Evolutionary conservation across 305 asterid genomes (phyloP), one percentile per base, ranked within the genome.

Genomic region (Ilex paraguariensis): DNA sequence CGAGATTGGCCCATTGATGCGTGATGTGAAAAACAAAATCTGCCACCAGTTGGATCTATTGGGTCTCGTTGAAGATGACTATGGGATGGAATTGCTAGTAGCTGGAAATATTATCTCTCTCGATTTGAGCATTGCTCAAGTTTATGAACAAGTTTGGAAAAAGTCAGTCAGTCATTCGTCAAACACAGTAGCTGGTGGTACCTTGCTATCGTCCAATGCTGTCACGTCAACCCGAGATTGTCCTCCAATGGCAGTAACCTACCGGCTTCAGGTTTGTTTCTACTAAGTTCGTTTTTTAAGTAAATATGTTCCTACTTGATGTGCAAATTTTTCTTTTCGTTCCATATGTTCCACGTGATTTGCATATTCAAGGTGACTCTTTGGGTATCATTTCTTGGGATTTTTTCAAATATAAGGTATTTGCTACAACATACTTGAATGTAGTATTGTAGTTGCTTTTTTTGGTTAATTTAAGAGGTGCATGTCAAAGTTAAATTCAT

Each of bases 1-100:
- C 65, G 99, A 94, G 82, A 79, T 94, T 76, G 99, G 99, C 68
- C 98, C 99, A 42, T 83, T 94, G 75, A 91, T 94, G 99, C 98
- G 99, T 76, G 99, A 94, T 82, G 99, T 94, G 59, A 94, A 91
- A 85, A 94, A 94, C 78, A 94, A 94, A 79, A 94, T 94, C 60
- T 94, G 99, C 78, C 90, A 88, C 71, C 99, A 94, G 84, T 79
- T 94, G 91, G 99, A 94, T 72, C 95, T 94, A 59, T 75, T 94
- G 77, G 96, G 99, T 68, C 88, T 94, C 40, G 31, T 94, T 69
- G 99, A 91, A 80, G 99, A 91, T 75, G 99, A 94, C 77, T 94
- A 78, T 75, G 94, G 99, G 75, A 94, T 94, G 99, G 99, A 94
- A 71, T 81, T 94, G 74, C 83, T 94, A 69, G 94, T 94, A 6